phyloP scores from a whole-genome alignment of 129 eudicot species.

The Dittrichia graveolens region DNA sequence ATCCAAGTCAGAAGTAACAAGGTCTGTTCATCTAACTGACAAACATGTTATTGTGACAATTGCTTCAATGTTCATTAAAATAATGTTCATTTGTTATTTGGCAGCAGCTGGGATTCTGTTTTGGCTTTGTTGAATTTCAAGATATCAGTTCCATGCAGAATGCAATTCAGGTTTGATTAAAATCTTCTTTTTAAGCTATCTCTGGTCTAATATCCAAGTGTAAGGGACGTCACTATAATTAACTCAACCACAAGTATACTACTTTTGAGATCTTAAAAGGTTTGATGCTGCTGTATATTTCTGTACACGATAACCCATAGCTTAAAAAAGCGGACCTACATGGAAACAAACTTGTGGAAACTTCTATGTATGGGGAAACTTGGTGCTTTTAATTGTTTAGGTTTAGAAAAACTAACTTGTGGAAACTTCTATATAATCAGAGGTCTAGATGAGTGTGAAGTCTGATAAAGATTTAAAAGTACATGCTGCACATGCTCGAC shows the following conservation, averaged over 20 bases:
- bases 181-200: slow-evolving; percentile 2
- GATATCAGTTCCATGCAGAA: slow-evolving; percentile 64
- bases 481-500: too few relatives aligned
- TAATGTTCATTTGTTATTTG: slow-evolving; percentile 22
- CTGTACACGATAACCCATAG: neutral
- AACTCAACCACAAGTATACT: neutral
- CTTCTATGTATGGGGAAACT: too few relatives aligned
- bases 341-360: neutral
- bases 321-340: neutral
- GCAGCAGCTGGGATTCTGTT: slow-evolving; percentile 49
- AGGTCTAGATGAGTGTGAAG: too few relatives aligned
- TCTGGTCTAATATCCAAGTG: slow-evolving; percentile 1
- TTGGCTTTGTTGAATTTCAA: slow-evolving; percentile 69
- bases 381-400: too few relatives aligned
- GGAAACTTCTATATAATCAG: too few relatives aligned
- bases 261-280: neutral
- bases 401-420: too few relatives aligned
- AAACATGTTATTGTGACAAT: neutral
- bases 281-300: neutral
- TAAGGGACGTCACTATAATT: neutral
- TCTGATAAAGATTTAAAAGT: too few relatives aligned
- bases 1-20: slow-evolving; percentile 88
- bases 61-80: slow-evolving; percentile 17
- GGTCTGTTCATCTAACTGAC: slow-evolving; percentile 44
- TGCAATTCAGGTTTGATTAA: slow-evolving; percentile 69